These are phyloP conservation scores for Fusarium continuum DNA, from an alignment of 2,329 filamentous ascomycete species.

Conservation along the genomic window DNA sequence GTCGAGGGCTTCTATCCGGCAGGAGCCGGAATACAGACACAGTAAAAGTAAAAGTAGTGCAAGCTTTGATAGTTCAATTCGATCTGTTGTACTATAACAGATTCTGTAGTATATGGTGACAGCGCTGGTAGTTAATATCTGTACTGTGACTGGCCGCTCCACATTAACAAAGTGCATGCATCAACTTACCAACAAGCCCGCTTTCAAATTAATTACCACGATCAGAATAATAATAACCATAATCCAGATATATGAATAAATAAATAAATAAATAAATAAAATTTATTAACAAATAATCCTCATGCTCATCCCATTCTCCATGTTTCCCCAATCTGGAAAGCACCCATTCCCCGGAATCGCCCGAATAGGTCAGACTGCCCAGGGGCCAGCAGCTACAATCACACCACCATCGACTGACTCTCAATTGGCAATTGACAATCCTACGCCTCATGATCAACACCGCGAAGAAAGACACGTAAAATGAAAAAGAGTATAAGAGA, in stretches of 20 bases:
- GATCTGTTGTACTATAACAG: neutral
- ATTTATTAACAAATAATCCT: too few relatives aligned
- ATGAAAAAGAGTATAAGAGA: constrained; percentile 25
- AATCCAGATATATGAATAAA: too few relatives aligned
- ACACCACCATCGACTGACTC: constrained; percentile 39
- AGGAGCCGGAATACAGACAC: constrained; percentile 16
- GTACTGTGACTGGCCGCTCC: constrained; percentile 1
- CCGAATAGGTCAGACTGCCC: constrained; percentile 38
- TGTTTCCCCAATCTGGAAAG: constrained; percentile 6
- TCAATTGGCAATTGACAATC: constrained; percentile 17
- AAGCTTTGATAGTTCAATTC: neutral
- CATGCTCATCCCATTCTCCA: neutral
- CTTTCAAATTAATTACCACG: neutral
- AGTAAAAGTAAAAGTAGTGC: too few relatives aligned
- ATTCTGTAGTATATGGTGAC: too few relatives aligned
- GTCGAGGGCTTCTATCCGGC: constrained; percentile 10
- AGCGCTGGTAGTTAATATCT: neutral
- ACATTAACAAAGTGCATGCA: constrained; percentile 5
- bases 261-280: neutral
- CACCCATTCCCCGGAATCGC: constrained; percentile 31
- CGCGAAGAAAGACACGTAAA: neutral
- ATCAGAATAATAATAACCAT: neutral
- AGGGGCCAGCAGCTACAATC: constrained; percentile 29
- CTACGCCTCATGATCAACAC: constrained; percentile 19
- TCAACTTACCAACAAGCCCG: neutral